A percentile compares a stretch with the other conserved stretches of the same genome.
Evolutionary conservation across 2,329 filamentous ascomycete genomes (phyloP).

Genomic region (Cytospora piceae): DNA sequence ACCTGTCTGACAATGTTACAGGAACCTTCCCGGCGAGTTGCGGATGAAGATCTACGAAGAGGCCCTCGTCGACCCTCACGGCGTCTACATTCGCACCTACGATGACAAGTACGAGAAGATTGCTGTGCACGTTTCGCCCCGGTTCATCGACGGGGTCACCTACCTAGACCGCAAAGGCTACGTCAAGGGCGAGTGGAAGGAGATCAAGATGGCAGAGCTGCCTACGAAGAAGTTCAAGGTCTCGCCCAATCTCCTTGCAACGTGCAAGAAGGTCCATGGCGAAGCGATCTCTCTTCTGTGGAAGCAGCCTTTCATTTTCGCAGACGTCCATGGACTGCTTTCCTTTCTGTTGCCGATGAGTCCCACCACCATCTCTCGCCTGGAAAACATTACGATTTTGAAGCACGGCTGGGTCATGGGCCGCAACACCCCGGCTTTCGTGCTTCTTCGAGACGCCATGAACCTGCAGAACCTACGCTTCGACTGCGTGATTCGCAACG

Average conservation of each 20-base stretch:
- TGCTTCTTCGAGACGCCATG: not conserved
- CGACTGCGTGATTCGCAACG: not conserved
- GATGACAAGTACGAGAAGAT: not conserved
- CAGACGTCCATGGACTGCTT: not conserved
- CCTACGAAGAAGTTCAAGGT: not conserved
- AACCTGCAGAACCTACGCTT: conserved; percentile 7
- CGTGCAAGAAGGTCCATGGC: not conserved
- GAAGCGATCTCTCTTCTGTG: conserved; percentile 1
- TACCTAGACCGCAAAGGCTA: not conserved
- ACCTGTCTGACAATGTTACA: not conserved
- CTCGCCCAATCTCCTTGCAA: conserved; percentile 11
- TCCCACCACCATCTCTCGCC: not conserved
- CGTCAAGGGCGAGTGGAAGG: not conserved
- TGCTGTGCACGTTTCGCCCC: not conserved
- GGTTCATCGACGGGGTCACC: no score
- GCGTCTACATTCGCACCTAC: conserved; percentile 8
- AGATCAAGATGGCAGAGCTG: not conserved
- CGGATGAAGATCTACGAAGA: conserved; percentile 14
- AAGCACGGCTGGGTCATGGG: not conserved
- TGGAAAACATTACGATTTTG: conserved; percentile 7
- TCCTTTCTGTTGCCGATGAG: not conserved
- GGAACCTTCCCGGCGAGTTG: conserved; percentile 11
- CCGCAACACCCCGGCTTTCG: not conserved
- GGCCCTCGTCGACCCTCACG: conserved; percentile 8
- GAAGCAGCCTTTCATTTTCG: conserved; percentile 16